These are phyloP conservation scores for Camellia sinensis DNA, from an alignment of 148 eudicot genomes.

Conservation along the genomic window DNA sequence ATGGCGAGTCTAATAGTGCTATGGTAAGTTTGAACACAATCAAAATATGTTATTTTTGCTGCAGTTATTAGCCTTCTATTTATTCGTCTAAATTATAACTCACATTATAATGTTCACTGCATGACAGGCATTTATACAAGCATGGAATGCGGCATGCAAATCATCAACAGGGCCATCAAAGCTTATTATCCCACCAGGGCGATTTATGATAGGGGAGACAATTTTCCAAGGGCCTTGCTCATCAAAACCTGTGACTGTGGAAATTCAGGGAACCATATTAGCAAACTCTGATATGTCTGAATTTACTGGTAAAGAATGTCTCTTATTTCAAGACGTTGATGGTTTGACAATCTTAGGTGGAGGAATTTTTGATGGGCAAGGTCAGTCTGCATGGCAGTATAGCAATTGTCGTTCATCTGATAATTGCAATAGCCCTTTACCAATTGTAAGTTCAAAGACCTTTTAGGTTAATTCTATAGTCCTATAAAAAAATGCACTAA, in stretches of 20 bases:
- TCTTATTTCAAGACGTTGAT: not conserved
- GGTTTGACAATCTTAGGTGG: not conserved
- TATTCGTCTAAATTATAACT: too few relatives aligned
- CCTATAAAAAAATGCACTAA: not conserved
- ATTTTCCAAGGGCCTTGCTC: not conserved
- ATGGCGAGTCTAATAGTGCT: not conserved
- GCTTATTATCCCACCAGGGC: conserved; percentile 8
- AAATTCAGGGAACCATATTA: conserved; percentile 10
- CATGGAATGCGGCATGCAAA: not conserved
- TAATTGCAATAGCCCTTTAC: not conserved
- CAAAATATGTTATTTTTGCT: too few relatives aligned
- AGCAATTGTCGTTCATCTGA: too few relatives aligned
- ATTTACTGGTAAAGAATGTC: not conserved
- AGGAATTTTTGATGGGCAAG: conserved; percentile 2
- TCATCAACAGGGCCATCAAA: not conserved
- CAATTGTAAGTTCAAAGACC: not conserved
- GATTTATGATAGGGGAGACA: not conserved
- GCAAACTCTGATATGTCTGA: not conserved
- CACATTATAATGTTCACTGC: not conserved
- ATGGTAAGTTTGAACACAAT: not conserved
- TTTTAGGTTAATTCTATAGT: too few relatives aligned
- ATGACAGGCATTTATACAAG: not conserved
- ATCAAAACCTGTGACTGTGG: not conserved
- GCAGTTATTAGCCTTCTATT: too few relatives aligned
- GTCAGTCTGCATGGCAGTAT: not conserved